Conservation (phyloP, 140 eudicot genomes). For the Oenanthe javanica region DNA sequence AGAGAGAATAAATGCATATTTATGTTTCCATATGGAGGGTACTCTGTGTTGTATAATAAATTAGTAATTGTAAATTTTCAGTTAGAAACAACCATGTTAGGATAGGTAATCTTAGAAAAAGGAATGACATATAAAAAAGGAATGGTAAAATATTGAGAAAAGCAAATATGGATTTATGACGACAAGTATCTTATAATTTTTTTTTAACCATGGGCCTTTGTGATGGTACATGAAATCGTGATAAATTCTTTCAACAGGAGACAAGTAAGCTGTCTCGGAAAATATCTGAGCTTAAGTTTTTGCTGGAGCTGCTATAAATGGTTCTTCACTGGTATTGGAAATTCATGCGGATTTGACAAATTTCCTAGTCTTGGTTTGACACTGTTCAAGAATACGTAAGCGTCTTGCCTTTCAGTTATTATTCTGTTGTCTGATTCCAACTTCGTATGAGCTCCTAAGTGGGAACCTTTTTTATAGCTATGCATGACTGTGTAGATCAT, state of each 20-base stretch:
- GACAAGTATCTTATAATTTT: background rate
- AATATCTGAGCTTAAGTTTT: slow-evolving; percentile 77
- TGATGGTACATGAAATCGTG: background rate
- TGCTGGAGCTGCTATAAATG: slow-evolving; percentile 86
- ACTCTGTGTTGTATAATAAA: background rate
- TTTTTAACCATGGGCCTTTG: background rate
- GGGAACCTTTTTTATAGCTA: background rate
- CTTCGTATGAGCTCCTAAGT: background rate
- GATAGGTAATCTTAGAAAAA: background rate
- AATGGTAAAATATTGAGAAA: background rate
- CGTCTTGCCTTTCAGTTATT: slow-evolving; percentile 5
- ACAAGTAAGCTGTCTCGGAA: slow-evolving; percentile 81
- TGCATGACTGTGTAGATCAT: background rate
- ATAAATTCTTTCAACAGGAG: slow-evolving; percentile 38
- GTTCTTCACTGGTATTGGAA: slow-evolving; percentile 88
- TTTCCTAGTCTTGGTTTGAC: slow-evolving; percentile 81
- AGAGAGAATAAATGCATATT: background rate
- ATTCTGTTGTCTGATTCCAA: background rate
- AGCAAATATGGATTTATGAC: background rate
- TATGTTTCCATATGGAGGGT: background rate
- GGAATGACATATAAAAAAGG: background rate
- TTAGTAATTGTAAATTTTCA: background rate
- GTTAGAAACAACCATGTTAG: background rate
- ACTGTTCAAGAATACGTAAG: slow-evolving; percentile 65
- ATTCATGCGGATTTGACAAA: slow-evolving; percentile 79